Evolutionary conservation across 2,329 filamentous ascomycete genomes (phyloP), one percentile per base, ranked within the genome.

Genomic region (Dothistroma septosporum): DNA sequence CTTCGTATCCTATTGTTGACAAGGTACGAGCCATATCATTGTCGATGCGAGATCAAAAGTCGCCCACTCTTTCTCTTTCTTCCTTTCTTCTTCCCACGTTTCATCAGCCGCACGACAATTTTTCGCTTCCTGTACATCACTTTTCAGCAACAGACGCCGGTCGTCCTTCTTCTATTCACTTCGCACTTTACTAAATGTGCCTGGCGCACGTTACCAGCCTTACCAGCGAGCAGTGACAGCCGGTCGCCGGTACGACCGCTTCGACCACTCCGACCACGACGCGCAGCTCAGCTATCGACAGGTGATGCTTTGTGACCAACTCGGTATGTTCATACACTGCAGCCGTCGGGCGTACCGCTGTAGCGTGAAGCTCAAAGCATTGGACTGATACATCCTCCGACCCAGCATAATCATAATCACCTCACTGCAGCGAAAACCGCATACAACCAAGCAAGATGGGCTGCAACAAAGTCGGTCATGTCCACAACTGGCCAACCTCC

Each of bases 391-490:
- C 32, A 19, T 44, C 41, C 19, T 16, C 16, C 19, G 41, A 19
- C 19, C 16, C 37, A n/a, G 16, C 1, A 44, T 44, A 44, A 44
- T 44, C 55, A 47, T 24, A 48, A 49, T 55, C 48, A 47, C 44
- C 16, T 37, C 22, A 53, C 44, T 47, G 41, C 8, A 44, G 24
- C 14, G 5, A 44, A n/a, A 16, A 44, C 16, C 41, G 16, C 24
- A 21, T 46, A 53, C 49, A 14, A 22, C 24, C 46, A 41, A 8
- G 48, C 54, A 63, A 54, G 9, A 72, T 72, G 69, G 66, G 68
- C 57, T 72, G 70, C 62, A 55, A 47, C 58, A 66, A 69, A 44
- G 56, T 57, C 16, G 64, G 62, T 9, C 69, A 71, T 61, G 52
- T 49, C 22, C 70, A 72, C 60, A 10, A 57, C 2, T 72, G 70